A percentile compares a stretch with the other conserved stretches of the same genome.
Evolutionary conservation across 2,329 filamentous ascomycete genomes (phyloP).

Genomic region (Malbranchea zuffiana): DNA sequence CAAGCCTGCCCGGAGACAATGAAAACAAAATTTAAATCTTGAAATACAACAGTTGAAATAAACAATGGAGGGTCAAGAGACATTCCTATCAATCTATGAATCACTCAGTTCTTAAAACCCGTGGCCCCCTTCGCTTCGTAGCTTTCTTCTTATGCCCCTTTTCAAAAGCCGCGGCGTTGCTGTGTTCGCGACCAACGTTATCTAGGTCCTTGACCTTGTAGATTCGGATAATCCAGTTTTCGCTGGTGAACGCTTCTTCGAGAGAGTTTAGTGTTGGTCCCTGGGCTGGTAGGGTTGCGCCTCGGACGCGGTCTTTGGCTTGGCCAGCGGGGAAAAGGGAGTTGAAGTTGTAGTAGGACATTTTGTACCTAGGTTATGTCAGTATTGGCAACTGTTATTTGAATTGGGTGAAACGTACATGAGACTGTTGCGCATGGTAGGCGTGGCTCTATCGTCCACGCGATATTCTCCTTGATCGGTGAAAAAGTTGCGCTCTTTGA

Average conservation of each 20-base stretch:
- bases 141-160: slow-evolving; percentile 43
- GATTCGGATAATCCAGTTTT: slow-evolving; percentile 99
- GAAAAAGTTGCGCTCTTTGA: slow-evolving; percentile 95
- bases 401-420: slow-evolving; percentile 56
- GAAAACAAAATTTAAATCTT: background rate
- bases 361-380: slow-evolving; percentile 71
- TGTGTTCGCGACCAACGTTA: slow-evolving; percentile 85
- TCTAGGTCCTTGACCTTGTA: slow-evolving; percentile 99
- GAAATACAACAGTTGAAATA: background rate
- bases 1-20: no score
- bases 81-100: background rate
- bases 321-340: slow-evolving; percentile 83
- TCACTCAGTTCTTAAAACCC: slow-evolving; percentile 31
- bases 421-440: slow-evolving; percentile 97
- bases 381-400: slow-evolving; percentile 1
- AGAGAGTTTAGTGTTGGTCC: slow-evolving; percentile 77
- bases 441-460: slow-evolving; percentile 83
- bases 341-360: slow-evolving; percentile 99
- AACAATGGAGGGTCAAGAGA: background rate
- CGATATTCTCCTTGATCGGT: slow-evolving; percentile 87
- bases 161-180: slow-evolving; percentile 45
- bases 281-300: slow-evolving; percentile 65
- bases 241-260: slow-evolving; percentile 95
- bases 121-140: slow-evolving; percentile 34
- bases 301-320: slow-evolving; percentile 80